Base-by-base conservation (phyloP, 768 basidiomycete species). In the Calocybe indica region DNA sequence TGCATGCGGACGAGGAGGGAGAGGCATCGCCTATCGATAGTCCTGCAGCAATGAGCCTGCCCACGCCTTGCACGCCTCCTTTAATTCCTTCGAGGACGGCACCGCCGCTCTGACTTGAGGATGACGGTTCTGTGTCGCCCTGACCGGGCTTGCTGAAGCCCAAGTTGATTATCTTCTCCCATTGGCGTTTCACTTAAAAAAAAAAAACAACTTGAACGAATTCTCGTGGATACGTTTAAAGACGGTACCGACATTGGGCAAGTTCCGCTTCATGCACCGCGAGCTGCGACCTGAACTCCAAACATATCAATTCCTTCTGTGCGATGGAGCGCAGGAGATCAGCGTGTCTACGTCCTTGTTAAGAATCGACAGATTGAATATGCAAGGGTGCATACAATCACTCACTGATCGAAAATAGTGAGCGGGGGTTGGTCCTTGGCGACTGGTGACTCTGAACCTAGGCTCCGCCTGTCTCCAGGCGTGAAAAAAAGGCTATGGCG, bases 251-350 rank as follows among this genome's bases (percentile, higher is more conserved):
- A 83, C 82, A 65, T 59, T 85, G 77, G 0, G 75, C 60, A 2
- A 92, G 72, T 58, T 91, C 90, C 2, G 73, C 74, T 65, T 92
- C 89, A 54, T 91, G 86, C 10, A 66, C 58, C 6, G 75, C 73
- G 2, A 92, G 78, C 54, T 88, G 87, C 5, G 83, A 79, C 12
- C 88, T 81, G 38, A 92, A 71, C 48, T 92, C 89, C 36, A 92
- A 76, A 55, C 87, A 90, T 61, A 82, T 85, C 0, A 85, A 79
- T 61, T 92, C 90, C 53, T 92, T 91, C 64, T 90, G 88, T 0
- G 90, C 89, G 43, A 92, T 92, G 50, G 85, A 84, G 30, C 78
- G 84, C n/a, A 92, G 68, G 2, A 92, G 67, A 46, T 91, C 88
- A 5, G 83, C 80, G 56, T 92, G 87, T 57, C 90, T 92, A 52